A percentile compares a stretch with the other conserved stretches of the same genome.
Conservation (phyloP, 495 filamentous ascomycete genomes). For the Trichoderma orchidacearum region DNA sequence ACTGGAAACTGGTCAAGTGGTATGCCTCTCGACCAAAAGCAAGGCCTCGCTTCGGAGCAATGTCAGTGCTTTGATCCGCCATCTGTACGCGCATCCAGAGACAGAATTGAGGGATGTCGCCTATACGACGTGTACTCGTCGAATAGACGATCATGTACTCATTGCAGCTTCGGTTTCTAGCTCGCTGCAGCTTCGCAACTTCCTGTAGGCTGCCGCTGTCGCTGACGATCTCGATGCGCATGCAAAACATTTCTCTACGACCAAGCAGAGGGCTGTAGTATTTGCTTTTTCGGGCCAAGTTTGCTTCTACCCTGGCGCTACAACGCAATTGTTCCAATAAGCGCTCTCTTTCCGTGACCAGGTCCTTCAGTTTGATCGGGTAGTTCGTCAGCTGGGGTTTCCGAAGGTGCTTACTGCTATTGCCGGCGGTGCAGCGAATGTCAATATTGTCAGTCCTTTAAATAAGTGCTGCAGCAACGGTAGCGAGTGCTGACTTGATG, state of each 20-base stretch:
- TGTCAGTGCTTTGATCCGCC: constrained; percentile 31
- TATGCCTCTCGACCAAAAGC: constrained; percentile 48
- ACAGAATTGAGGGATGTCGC: constrained; percentile 44
- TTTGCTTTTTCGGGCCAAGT: constrained; percentile 65
- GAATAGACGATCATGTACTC: constrained; percentile 63
- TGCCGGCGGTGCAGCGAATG: background rate
- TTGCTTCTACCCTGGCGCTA: constrained; percentile 21
- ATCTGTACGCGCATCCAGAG: constrained; percentile 38
- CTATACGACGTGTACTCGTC: constrained; percentile 72
- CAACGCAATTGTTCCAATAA: background rate
- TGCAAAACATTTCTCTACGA: background rate
- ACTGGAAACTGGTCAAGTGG: constrained; percentile 34
- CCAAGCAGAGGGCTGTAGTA: constrained; percentile 18
- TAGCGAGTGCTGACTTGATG: too few species aligned
- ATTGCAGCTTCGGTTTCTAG: constrained; percentile 43
- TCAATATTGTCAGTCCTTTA: too few species aligned
- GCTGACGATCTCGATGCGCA: background rate
- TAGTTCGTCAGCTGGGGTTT: background rate
- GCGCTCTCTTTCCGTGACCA: background rate
- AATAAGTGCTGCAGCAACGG: background rate
- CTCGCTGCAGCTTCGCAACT: constrained; percentile 23
- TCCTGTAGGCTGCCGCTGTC: background rate
- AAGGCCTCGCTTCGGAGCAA: constrained; percentile 41
- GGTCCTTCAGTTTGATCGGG: background rate
- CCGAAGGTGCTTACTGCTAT: background rate